Base-by-base conservation (phyloP, 345 rosid genomes). In the Noccaea caerulescens region DNA sequence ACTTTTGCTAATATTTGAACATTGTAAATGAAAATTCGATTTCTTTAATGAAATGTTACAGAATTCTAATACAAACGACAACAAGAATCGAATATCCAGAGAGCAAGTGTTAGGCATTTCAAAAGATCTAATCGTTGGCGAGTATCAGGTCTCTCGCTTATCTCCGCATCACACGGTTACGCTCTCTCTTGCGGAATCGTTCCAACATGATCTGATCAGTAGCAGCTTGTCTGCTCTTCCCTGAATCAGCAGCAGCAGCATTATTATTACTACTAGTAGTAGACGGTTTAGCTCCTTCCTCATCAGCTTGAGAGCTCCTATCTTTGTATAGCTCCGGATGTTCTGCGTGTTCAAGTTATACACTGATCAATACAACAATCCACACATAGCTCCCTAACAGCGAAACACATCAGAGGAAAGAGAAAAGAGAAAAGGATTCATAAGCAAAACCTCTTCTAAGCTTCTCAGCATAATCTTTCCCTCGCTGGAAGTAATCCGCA, bases 241-340 rank as follows among this genome's bases (percentile, higher is more conserved):
- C 84, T 64, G 92, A 73, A 43, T 87, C 94, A 25, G 61, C 91
- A 47, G 57, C 91, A 47, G 57, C 47, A 43, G 4, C 30, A 27
- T 27, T 27, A 2, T 63, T 69, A 6, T 46, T 69, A 18, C 10
- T 68, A 69, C 58, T 82, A 49, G 55, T 77, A 49, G 58, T 77
- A 14, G 85, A 60, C 10, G 86, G 80, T 79, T 75, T 85, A 39
- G 96, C 39, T 77, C 79, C 85, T 83, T 84, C 82, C 60, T 64
- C 85, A 64, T 81, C 81, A 11, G 79, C 82, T 59, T 66, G 60
- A 56, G 78, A 65, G 53, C 84, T 63, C 69, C 82, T 80, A 38
- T 87, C 88, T 87, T 89, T 91, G 84, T 94, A 91, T 72, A 91
- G 77, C 85, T 94, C 98, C 1, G 99, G 98, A 77, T 94, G 96